These are phyloP conservation scores for Malassezia restricta DNA, from an alignment of 1,284 basidiomycete species.

Conservation along the genomic window DNA sequence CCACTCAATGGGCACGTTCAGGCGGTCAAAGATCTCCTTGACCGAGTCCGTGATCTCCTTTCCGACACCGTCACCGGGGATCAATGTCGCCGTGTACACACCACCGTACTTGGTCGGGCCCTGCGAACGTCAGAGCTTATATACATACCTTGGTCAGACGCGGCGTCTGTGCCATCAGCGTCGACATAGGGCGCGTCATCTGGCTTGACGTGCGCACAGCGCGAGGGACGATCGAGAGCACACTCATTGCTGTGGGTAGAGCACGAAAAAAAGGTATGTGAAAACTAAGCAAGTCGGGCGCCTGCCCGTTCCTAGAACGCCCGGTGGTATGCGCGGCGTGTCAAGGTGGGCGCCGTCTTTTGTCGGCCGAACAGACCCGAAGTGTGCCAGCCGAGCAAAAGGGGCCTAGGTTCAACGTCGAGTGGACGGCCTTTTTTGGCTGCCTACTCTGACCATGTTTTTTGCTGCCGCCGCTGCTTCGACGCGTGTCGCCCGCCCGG, in stretches of 20 bases:
- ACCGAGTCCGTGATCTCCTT: conserved; percentile 94
- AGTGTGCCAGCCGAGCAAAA: neutral
- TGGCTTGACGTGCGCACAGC: conserved; percentile 14
- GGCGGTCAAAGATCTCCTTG: conserved; percentile 94
- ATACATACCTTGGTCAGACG: conserved; percentile 58
- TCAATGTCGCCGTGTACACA: conserved; percentile 51
- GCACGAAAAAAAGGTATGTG: neutral
- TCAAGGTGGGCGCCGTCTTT: neutral
- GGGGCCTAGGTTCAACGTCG: neutral
- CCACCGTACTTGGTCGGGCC: conserved; percentile 89
- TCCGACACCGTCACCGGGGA: conserved; percentile 56
- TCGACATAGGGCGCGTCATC: conserved; percentile 53
- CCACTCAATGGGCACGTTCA: conserved; percentile 98
- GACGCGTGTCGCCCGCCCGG: conserved; percentile 12
- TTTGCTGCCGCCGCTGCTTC: conserved; percentile 10
- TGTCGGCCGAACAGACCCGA: neutral
- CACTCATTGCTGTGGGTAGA: conserved; percentile 2
- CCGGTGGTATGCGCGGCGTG: too few species aligned
- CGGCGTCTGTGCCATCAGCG: conserved; percentile 67
- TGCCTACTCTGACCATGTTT: conserved; percentile 9
- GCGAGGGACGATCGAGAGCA: conserved; percentile 7
- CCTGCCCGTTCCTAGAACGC: neutral
- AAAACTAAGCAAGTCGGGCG: neutral
- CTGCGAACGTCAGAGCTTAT: conserved; percentile 47
- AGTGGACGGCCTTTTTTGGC: neutral